Base-by-base conservation (phyloP, 176 grass and related monocot genomes). In the Poa pratensis region DNA sequence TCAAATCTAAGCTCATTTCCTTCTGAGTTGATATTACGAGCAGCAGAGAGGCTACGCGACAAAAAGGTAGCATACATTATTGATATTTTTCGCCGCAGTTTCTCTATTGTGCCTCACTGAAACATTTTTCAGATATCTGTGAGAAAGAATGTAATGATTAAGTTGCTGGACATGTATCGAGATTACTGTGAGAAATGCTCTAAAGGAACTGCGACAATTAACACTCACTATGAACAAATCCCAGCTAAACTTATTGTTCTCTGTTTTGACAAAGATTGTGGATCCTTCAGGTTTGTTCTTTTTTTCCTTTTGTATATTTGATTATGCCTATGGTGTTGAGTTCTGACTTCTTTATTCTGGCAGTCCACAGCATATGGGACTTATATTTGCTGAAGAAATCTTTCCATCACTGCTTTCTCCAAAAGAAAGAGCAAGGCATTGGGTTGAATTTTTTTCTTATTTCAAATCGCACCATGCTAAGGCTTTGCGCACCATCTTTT, bases 401-500 rank as follows among this genome's bases (percentile, higher is more conserved):
- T 98, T 98, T 55, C 89, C 93, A 72, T 40, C 89, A 57, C 89
- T 88, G 84, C 93, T 98, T 87, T 86, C 93, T 85, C 72, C 88
- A 73, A 90, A 98, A 85, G 96, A 95, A 69, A 95, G 91, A 87
- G 91, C 89, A 87, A 90, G 9, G 27, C 96, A 95, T 67, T 98
- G 96, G 96, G 80, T 94, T 80, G 81, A 89, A 57, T 92, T 98
- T 81, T 98, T 84, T 80, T 92, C 91, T 80, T 79, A 94, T 90
- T 98, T 95, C 86, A 90, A 88, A 73, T 46, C 52, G 68, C 80
- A 89, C 81, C 96, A 98, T 83, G 85, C 87, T 77, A 92, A 89
- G 79, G 93, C 91, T 90, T 87, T 98, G 87, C 83, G 73, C 54
- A 77, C 32, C 23, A 92, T 98, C 30, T 85, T 98, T 79, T 92